A percentile compares a stretch with the other conserved stretches of the same genome.
Conservation (phyloP, 106 monocot species). For the Cymbidium sinense region DNA sequence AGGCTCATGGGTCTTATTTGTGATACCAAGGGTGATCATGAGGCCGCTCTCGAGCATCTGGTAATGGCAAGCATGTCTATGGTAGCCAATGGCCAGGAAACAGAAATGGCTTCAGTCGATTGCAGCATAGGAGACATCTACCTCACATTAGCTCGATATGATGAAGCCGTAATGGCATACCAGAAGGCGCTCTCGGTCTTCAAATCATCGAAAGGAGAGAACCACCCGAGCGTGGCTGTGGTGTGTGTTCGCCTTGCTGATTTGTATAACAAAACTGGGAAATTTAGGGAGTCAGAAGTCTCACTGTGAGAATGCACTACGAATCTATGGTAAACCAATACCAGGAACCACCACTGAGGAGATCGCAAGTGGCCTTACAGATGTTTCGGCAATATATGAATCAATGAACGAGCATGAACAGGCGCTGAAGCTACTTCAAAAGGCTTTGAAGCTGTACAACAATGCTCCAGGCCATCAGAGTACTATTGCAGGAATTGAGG, state of each 20-base stretch:
- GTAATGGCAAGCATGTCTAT: constrained; percentile 59
- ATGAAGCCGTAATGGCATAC: constrained; percentile 68
- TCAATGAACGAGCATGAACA: constrained; percentile 76
- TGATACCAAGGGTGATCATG: constrained; percentile 58
- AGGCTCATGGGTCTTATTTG: constrained; percentile 71
- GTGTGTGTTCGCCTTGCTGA: constrained; percentile 62
- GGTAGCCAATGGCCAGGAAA: constrained; percentile 57
- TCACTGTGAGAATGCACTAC: constrained; percentile 75
- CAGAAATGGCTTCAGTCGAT: constrained; percentile 58
- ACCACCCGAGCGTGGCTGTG: constrained; percentile 53
- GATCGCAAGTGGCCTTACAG: constrained; percentile 63
- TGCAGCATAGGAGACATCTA: constrained; percentile 68
- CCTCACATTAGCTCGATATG: constrained; percentile 47
- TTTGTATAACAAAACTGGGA: constrained; percentile 74
- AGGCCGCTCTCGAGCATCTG: constrained; percentile 64
- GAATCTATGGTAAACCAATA: constrained; percentile 64
- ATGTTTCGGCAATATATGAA: constrained; percentile 81
- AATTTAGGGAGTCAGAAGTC: constrained; percentile 63
- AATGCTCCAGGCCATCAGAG: constrained; percentile 73
- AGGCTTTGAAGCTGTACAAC: constrained; percentile 66
- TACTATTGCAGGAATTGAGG: constrained; percentile 84
- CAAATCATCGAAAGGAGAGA: constrained; percentile 63
- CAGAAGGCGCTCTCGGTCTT: constrained; percentile 56
- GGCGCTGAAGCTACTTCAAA: constrained; percentile 74
- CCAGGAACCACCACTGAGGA: constrained; percentile 59